Evolutionary conservation across 192 early-diverging fungal species (phyloP).

Genomic region (Backusella mclennaniae): DNA sequence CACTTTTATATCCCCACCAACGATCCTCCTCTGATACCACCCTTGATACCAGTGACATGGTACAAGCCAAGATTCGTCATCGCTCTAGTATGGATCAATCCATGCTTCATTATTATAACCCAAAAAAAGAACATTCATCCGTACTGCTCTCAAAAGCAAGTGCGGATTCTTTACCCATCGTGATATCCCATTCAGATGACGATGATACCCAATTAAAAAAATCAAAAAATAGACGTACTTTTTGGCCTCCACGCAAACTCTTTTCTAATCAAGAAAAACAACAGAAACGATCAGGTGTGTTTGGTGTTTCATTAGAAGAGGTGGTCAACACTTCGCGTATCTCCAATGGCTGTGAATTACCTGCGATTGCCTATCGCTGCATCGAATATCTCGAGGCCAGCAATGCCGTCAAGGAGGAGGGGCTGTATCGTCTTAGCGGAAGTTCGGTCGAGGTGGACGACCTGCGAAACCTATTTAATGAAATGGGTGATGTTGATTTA

Average conservation of each 20-base stretch:
- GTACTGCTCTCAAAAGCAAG: neutral
- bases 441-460: slow-evolving; percentile 66
- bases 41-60: neutral
- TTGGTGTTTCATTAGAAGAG: slow-evolving; percentile 86
- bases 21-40: neutral
- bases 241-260: slow-evolving; percentile 2
- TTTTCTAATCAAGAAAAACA: slow-evolving; percentile 13
- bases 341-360: slow-evolving; percentile 76
- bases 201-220: neutral
- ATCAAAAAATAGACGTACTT: neutral
- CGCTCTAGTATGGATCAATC: slow-evolving; percentile 10
- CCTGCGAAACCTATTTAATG: slow-evolving; percentile 80
- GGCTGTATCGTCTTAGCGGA: slow-evolving; percentile 92
- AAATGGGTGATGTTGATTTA: slow-evolving; percentile 74
- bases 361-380: slow-evolving; percentile 91
- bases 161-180: neutral
- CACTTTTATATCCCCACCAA: neutral
- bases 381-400: slow-evolving; percentile 95
- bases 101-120: neutral
- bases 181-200: neutral
- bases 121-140: neutral
- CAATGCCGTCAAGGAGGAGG: slow-evolving; percentile 88
- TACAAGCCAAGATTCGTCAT: neutral
- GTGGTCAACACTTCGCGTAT: slow-evolving; percentile 70
- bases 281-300: slow-evolving; percentile 59